Evolutionary conservation across 2,329 filamentous ascomycete species (phyloP), one percentile per base, ranked within the genome.

Genomic region (Aspergillus flavus): DNA sequence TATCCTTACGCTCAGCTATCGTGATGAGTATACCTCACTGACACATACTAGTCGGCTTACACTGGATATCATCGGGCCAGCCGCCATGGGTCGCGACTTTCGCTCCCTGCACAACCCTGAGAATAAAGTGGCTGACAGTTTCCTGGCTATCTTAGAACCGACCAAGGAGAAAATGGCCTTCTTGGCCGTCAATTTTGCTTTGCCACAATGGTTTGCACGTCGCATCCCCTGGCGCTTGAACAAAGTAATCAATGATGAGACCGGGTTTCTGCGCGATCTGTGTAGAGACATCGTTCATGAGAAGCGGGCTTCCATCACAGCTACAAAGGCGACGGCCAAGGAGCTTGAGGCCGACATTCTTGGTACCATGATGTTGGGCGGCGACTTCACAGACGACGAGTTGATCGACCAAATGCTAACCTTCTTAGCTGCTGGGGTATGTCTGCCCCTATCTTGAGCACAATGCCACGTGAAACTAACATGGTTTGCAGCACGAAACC

Each of bases 71-170:
- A 87, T 88, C 57, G 85, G 85, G 1, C 74, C 84, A 1, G 84
- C 84, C 1, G 85, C 84, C 16, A 83, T 87, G 79, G 84, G 84
- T 9, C 79, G 83, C 30, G 85, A 87, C 65, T 88, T 88, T 67
- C 76, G 82, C 54, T 79, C 84, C 0, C 73, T 87, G 1, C 72
- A 80, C 6, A 78, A 86, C 58, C 81, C 82, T 0, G 73, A 81
- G 50, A 86, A 84, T 69, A 80, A 82, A 62, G 79, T 87, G n/a
- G 82, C 81, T 46, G 73, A 79, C 48, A 84, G 80, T 10, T 87
- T 87, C 69, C 75, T 80, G 19, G 78, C 71, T 1, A 82, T 87
- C 46, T 83, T 87, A 58, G 78, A 81, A 23, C 80, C 80, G 0
- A 79, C 77, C 3, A 75, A 72, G 1, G 78, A 78, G 41, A 80